A percentile compares a stretch with the other conserved stretches of the same genome.
phyloP scores from a whole-genome alignment of 331 rosid genomes.

The Arachis monticola region DNA sequence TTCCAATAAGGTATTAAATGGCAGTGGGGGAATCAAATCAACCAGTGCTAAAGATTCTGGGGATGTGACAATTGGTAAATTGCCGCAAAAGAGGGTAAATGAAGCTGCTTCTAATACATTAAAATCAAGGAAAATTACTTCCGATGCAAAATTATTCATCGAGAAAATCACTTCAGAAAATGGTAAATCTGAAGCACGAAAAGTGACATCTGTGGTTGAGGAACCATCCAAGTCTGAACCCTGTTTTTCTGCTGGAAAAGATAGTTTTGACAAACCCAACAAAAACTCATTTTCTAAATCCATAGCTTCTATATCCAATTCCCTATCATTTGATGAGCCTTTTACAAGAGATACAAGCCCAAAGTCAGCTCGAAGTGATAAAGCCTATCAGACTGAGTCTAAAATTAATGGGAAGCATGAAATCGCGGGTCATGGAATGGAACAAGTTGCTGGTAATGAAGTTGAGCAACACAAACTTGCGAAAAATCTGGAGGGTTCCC shows the following conservation, averaged over 20 bases:
- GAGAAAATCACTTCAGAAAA: conserved; percentile 39
- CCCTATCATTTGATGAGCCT: conserved; percentile 39
- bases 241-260: conserved; percentile 38
- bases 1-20: conserved; percentile 41
- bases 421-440: conserved; percentile 39
- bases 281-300: conserved; percentile 29
- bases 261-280: conserved; percentile 36
- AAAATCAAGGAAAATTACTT: conserved; percentile 46
- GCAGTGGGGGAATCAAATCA: conserved; percentile 40
- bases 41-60: conserved; percentile 44
- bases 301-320: conserved; percentile 35
- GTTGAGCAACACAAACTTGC: conserved; percentile 42
- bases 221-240: conserved; percentile 42
- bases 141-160: conserved; percentile 42
- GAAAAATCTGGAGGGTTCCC: conserved; percentile 39
- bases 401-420: conserved; percentile 42
- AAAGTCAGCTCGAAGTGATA: conserved; percentile 42
- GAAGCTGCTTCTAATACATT: conserved; percentile 50
- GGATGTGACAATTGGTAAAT: conserved; percentile 45
- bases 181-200: conserved; percentile 40
- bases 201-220: conserved; percentile 39
- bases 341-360: conserved; percentile 33
- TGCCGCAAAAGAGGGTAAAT: conserved; percentile 53
- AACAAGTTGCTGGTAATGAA: conserved; percentile 37
- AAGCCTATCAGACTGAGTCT: conserved; percentile 37